Percentiles rank a stretch among this genome's conserved stretches.
Evolutionary conservation across 179 eudicot species (phyloP).

Genomic region (Beta macrorhiza): DNA sequence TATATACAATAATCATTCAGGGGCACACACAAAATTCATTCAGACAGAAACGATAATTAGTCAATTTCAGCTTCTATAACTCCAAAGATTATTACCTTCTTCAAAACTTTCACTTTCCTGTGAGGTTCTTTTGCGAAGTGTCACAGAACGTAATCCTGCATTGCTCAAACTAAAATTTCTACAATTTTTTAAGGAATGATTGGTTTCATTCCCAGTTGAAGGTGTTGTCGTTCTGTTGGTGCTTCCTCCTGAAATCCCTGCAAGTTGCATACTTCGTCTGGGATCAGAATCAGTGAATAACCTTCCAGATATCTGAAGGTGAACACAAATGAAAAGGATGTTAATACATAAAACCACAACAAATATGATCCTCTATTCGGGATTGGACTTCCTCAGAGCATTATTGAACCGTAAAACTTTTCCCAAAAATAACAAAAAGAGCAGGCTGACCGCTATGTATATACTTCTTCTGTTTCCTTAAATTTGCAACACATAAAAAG

Average conservation of each 20-base stretch:
- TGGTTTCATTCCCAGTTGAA: constrained; percentile 70
- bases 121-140: constrained; percentile 67
- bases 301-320: constrained; percentile 85
- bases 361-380: background rate
- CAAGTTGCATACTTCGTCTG: constrained; percentile 86
- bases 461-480: too few species aligned
- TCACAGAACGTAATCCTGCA: constrained; percentile 64
- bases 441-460: background rate
- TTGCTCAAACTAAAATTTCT: constrained; percentile 69
- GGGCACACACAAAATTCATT: background rate
- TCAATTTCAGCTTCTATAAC: background rate
- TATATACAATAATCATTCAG: background rate
- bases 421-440: background rate
- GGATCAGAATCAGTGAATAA: constrained; percentile 89
- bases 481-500: too few species aligned
- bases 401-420: background rate
- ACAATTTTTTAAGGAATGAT: constrained; percentile 60
- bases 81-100: constrained; percentile 65
- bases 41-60: background rate
- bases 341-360: background rate
- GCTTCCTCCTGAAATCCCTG: constrained; percentile 55
- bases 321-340: constrained; percentile 13
- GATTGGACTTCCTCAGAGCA: background rate
- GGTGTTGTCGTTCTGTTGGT: constrained; percentile 45
- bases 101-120: constrained; percentile 65